Evolutionary conservation across 805 yeast genomes (phyloP).

Genomic region (Lachancea kluyveri): DNA sequence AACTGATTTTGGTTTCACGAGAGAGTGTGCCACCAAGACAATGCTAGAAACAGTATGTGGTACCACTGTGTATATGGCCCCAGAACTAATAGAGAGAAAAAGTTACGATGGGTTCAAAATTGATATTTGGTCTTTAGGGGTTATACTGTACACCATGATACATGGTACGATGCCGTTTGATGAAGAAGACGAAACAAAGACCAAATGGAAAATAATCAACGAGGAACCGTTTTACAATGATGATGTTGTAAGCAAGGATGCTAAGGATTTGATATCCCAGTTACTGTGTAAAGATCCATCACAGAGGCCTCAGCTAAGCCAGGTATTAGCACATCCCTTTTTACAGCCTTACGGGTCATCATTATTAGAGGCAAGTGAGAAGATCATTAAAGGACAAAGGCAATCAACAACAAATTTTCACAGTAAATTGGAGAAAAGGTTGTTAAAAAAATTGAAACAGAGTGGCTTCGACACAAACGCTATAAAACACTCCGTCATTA

Average conservation of each 20-base stretch:
- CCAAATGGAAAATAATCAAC: constrained; percentile 53
- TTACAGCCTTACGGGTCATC: constrained; percentile 40
- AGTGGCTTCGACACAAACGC: constrained; percentile 59
- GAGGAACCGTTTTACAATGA: constrained; percentile 57
- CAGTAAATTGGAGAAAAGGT: constrained; percentile 53
- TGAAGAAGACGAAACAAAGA: constrained; percentile 63
- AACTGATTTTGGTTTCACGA: constrained; percentile 90
- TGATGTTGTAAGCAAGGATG: constrained; percentile 39
- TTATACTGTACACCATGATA: constrained; percentile 76
- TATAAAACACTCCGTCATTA: constrained; percentile 50
- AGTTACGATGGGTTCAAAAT: constrained; percentile 74
- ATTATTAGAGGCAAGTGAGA: constrained; percentile 36
- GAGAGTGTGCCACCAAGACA: constrained; percentile 57
- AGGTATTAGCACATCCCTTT: constrained; percentile 47
- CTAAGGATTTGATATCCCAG: constrained; percentile 42
- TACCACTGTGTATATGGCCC: constrained; percentile 94
- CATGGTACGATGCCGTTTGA: constrained; percentile 90
- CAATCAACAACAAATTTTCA: constrained; percentile 41
- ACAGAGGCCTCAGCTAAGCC: constrained; percentile 49
- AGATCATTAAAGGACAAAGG: constrained; percentile 32
- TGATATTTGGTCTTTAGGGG: constrained; percentile 91
- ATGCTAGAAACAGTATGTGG: constrained; percentile 84
- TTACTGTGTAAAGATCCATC: constrained; percentile 64
- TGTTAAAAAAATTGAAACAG: constrained; percentile 53
- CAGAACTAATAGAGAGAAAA: constrained; percentile 67